Percentiles rank a stretch among this genome's conserved stretches.
phyloP scores from a whole-genome alignment of 805 yeast genomes.

The Candida schatavii region DNA sequence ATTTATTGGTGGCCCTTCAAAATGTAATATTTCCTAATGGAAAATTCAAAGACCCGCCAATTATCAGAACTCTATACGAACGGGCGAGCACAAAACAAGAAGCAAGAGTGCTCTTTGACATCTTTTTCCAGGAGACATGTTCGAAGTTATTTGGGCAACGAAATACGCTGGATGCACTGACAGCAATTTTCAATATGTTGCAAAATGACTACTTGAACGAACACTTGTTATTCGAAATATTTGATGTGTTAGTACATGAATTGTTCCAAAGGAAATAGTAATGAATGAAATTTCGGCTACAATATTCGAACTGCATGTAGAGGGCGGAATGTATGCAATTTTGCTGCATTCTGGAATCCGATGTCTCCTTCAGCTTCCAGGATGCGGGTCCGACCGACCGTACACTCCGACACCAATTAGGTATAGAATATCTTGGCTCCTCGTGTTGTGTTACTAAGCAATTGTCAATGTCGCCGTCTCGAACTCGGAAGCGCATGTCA shows the following conservation, averaged over 20 bases:
- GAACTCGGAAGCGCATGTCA: no score
- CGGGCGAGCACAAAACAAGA: slow-evolving; percentile 53
- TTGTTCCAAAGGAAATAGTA: no score
- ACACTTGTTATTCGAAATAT: slow-evolving; percentile 55
- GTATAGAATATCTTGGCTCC: no score
- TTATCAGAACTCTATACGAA: slow-evolving; percentile 48
- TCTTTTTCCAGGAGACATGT: slow-evolving; percentile 60
- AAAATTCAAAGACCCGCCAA: slow-evolving; percentile 44
- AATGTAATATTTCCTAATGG: slow-evolving; percentile 44
- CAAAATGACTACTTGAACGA: slow-evolving; percentile 73
- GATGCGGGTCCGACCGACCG: no score
- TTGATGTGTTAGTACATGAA: slow-evolving; percentile 56
- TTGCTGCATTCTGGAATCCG: no score
- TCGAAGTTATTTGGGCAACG: slow-evolving; percentile 71
- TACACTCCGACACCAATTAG: no score
- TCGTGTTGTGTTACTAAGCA: no score
- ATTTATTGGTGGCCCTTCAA: slow-evolving; percentile 22
- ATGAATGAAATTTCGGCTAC: no score
- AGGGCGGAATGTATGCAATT: no score
- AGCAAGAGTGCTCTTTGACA: slow-evolving; percentile 53
- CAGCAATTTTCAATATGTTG: slow-evolving; percentile 57
- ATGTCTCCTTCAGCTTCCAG: no score
- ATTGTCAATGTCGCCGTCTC: no score
- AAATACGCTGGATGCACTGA: slow-evolving; percentile 62
- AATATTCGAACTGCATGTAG: no score